These are phyloP conservation scores for Xylaria sp. DNA, from an alignment of 2,329 filamentous ascomycete species.

Conservation along the genomic window DNA sequence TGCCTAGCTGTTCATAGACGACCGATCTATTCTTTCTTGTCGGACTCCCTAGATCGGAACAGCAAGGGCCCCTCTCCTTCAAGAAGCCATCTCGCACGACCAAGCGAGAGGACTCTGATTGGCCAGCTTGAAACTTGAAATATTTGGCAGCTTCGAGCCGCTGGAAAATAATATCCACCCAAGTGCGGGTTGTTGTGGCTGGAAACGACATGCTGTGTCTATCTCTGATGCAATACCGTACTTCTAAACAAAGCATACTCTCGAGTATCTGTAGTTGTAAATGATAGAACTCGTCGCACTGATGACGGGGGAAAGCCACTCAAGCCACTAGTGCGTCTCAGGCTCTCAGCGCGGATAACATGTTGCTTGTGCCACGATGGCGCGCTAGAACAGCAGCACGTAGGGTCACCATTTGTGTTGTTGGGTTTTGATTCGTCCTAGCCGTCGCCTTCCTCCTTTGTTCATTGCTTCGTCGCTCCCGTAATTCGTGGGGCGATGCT, in stretches of 20 bases:
- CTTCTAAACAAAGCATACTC: neutral
- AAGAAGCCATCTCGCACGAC: conserved; percentile 9
- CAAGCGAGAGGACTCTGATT: too few species aligned
- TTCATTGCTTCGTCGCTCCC: conserved; percentile 32
- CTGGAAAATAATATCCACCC: too few species aligned
- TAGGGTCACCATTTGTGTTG: conserved; percentile 9
- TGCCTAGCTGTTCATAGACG: neutral
- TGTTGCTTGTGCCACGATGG: conserved; percentile 41
- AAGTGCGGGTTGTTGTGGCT: too few species aligned
- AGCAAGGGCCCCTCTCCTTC: neutral
- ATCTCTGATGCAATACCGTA: too few species aligned
- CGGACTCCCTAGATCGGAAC: conserved; percentile 3
- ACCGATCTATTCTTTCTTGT: conserved; percentile 1
- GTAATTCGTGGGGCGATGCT: conserved; percentile 5
- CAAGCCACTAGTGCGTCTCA: conserved; percentile 41
- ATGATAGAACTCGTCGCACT: conserved; percentile 29
- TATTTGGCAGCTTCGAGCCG: too few species aligned
- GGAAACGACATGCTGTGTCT: too few species aligned
- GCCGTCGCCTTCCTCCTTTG: conserved; percentile 21
- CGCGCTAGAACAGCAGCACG: conserved; percentile 32
- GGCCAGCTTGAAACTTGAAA: too few species aligned
- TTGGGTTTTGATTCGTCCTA: conserved; percentile 26
- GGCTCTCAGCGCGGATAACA: conserved; percentile 36
- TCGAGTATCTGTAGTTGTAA: conserved; percentile 18
- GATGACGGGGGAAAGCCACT: conserved; percentile 39